phyloP scores from a whole-genome alignment of 2,329 filamentous ascomycete species.

The Ophiostoma ulmi region DNA sequence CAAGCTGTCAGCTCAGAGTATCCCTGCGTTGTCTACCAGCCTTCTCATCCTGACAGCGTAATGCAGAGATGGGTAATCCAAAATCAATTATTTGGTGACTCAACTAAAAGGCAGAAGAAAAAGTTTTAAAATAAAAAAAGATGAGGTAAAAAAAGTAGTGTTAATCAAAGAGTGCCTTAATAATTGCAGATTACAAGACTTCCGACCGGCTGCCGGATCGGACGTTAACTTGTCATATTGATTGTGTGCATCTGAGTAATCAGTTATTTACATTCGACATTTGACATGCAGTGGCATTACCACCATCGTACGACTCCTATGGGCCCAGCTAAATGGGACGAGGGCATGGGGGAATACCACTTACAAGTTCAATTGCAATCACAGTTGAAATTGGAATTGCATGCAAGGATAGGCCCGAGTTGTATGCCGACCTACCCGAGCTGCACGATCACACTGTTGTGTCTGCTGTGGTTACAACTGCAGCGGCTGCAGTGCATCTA shows the following conservation, averaged over 20 bases:
- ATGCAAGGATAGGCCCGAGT: not conserved
- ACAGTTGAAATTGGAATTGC: not conserved
- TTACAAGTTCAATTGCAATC: not conserved
- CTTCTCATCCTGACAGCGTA: constrained; percentile 32
- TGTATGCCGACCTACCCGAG: not conserved
- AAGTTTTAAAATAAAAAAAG: not conserved
- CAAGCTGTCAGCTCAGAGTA: constrained; percentile 29
- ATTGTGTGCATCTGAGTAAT: not conserved
- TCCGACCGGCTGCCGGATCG: not conserved
- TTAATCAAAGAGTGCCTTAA: not conserved
- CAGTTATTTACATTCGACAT: not conserved
- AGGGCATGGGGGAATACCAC: not conserved
- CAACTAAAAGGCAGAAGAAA: no score
- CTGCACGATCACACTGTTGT: not conserved
- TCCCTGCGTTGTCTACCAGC: constrained; percentile 35
- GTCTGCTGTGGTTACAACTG: not conserved
- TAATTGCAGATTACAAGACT: not conserved
- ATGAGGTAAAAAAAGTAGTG: not conserved
- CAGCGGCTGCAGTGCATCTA: not conserved
- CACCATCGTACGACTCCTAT: constrained; percentile 4
- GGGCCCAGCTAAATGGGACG: constrained; percentile 5
- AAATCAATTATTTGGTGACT: no score
- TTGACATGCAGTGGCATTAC: not conserved
- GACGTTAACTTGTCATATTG: not conserved
- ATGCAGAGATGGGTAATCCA: no score